A percentile compares a stretch with the other conserved stretches of the same genome.
Conservation (phyloP, 2,329 filamentous ascomycete genomes). For the Ceratocystis variospora region DNA sequence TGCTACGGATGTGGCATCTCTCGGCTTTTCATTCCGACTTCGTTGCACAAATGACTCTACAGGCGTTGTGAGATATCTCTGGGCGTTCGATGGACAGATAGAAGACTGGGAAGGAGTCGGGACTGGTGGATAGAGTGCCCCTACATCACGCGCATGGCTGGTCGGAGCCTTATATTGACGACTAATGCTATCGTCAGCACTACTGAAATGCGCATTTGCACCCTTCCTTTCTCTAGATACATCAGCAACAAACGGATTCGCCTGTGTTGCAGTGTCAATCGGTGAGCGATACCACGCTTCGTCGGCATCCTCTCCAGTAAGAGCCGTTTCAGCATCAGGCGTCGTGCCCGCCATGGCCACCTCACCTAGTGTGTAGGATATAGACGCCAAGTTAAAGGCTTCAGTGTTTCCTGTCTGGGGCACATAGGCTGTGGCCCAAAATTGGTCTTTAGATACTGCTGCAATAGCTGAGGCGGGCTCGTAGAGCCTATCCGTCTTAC, state of each 20-base stretch:
- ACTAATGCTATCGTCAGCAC: neutral
- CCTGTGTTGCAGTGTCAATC: neutral
- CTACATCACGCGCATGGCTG: conserved; percentile 2
- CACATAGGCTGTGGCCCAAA: conserved; percentile 15
- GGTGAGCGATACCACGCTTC: conserved; percentile 17
- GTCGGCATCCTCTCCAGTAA: conserved; percentile 4
- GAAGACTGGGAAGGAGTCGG: neutral
- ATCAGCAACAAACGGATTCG: neutral
- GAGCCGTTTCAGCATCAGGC: conserved; percentile 6
- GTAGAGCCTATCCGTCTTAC: neutral
- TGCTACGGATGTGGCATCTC: neutral
- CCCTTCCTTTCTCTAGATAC: neutral
- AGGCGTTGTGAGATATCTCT: no score
- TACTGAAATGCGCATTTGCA: neutral
- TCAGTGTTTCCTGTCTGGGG: conserved; percentile 19
- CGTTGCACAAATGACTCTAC: neutral
- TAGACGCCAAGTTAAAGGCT: conserved; percentile 18
- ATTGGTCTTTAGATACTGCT: conserved; percentile 8
- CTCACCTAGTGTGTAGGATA: conserved; percentile 15
- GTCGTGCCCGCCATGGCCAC: conserved; percentile 13
- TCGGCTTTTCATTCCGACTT: neutral
- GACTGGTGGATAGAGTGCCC: neutral
- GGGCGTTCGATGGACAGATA: neutral
- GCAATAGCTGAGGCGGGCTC: conserved; percentile 4
- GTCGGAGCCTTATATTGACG: neutral